A percentile compares a stretch with the other conserved stretches of the same genome.
These are phyloP conservation scores for Alloascoidea africana DNA, from an alignment of 805 yeast genomes.

Conservation along the genomic window DNA sequence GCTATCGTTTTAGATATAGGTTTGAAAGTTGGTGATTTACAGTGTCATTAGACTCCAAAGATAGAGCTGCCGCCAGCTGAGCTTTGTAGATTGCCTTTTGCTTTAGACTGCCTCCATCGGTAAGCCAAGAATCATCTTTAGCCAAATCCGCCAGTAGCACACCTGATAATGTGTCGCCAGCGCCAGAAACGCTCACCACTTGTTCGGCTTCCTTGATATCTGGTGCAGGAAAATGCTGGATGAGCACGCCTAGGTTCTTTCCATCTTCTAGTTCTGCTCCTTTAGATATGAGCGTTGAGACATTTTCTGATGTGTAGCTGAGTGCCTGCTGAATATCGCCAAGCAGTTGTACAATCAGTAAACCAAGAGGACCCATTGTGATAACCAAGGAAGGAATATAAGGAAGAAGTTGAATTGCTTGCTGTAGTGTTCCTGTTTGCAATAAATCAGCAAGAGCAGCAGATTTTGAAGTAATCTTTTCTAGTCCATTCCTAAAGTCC, in stretches of 20 bases:
- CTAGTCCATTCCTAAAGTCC: slow-evolving; percentile 29
- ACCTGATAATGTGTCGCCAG: slow-evolving; percentile 76
- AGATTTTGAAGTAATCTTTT: slow-evolving; percentile 13
- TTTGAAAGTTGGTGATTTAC: slow-evolving; percentile 13
- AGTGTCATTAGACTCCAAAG: slow-evolving; percentile 16
- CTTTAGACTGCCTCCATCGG: slow-evolving; percentile 16
- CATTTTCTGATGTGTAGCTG: slow-evolving; percentile 6
- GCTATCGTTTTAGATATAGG: slow-evolving; percentile 3
- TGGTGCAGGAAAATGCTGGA: slow-evolving; percentile 41
- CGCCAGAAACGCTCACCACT: slow-evolving; percentile 66
- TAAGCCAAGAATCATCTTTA: slow-evolving; percentile 14
- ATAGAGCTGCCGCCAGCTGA: slow-evolving; percentile 20
- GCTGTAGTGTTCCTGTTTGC: slow-evolving; percentile 35
- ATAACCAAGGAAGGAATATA: slow-evolving; percentile 50
- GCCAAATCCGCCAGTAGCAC: slow-evolving; percentile 32
- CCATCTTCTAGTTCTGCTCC: slow-evolving; percentile 9
- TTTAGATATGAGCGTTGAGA: slow-evolving; percentile 4
- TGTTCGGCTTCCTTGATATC: slow-evolving; percentile 20
- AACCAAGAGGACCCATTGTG: slow-evolving; percentile 56
- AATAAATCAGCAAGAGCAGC: slow-evolving; percentile 15
- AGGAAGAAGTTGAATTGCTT: slow-evolving; percentile 60
- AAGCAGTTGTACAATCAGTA: slow-evolving; percentile 26
- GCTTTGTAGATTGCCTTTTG: slow-evolving; percentile 15
- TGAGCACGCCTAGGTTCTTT: slow-evolving; percentile 31
- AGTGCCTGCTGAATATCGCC: slow-evolving; percentile 5